Evolutionary conservation across 768 basidiomycete species (phyloP).

Genomic region (Amanita rimosa): DNA sequence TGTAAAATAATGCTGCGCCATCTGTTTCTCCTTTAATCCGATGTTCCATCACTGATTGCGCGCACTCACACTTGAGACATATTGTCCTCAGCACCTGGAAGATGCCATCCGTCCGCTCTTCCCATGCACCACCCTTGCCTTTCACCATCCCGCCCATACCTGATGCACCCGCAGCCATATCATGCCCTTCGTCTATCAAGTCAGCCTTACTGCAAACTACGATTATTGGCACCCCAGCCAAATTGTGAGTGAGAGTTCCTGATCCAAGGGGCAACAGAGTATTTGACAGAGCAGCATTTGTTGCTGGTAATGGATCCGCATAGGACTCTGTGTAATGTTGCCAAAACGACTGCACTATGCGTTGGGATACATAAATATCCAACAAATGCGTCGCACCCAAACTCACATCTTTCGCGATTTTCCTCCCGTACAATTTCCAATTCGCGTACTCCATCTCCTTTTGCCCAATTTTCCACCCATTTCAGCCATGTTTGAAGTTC

Average conservation of each 20-base stretch:
- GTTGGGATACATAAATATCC: conserved; percentile 7
- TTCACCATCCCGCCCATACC: conserved; percentile 90
- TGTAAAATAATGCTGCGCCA: conserved; percentile 88
- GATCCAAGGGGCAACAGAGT: conserved; percentile 75
- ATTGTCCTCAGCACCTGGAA: conserved; percentile 94
- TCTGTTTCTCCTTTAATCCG: conserved; percentile 35
- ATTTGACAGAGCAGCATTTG: conserved; percentile 48
- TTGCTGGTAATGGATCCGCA: conserved; percentile 47
- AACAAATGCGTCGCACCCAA: not conserved
- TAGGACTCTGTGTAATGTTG: conserved; percentile 87
- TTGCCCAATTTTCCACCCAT: conserved; percentile 79
- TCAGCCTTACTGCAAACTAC: conserved; percentile 92
- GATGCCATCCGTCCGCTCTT: conserved; percentile 88
- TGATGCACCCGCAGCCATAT: conserved; percentile 61
- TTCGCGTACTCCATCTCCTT: conserved; percentile 59
- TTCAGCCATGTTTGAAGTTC: conserved; percentile 77
- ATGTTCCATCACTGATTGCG: not conserved
- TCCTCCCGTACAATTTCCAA: conserved; percentile 71
- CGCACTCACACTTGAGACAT: conserved; percentile 76
- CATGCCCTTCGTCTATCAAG: conserved; percentile 74
- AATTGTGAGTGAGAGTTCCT: conserved; percentile 81
- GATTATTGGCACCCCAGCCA: conserved; percentile 75
- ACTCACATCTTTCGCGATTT: conserved; percentile 71
- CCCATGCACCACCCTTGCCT: conserved; percentile 87
- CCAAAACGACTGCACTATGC: conserved; percentile 72